Percentiles rank a stretch among this genome's conserved stretches.
Conservation (phyloP, 2,329 filamentous ascomycete genomes). For the Diaporthe australafricana region DNA sequence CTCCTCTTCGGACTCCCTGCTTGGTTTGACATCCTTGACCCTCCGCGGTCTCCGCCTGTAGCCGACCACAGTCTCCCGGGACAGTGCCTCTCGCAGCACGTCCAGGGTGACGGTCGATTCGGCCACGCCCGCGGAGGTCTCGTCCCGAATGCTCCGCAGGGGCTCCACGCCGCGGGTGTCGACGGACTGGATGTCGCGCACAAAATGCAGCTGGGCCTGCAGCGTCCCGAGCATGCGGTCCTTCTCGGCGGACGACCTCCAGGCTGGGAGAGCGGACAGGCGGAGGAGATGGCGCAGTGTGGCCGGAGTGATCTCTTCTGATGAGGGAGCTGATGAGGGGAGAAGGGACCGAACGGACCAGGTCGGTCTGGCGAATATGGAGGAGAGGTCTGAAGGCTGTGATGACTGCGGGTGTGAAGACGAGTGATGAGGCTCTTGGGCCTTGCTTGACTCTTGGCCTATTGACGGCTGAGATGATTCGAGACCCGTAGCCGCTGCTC, state of each 20-base stretch:
- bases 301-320: constrained; percentile 66
- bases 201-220: constrained; percentile 87
- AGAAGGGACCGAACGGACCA: constrained; percentile 88
- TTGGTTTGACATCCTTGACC: constrained; percentile 37
- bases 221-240: constrained; percentile 78
- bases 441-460: not conserved
- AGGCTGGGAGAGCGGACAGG: constrained; percentile 86
- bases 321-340: constrained; percentile 48
- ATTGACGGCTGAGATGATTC: not conserved
- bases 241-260: constrained; percentile 72
- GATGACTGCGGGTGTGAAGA: not conserved
- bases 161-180: constrained; percentile 80
- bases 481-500: not conserved
- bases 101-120: constrained; percentile 71
- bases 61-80: constrained; percentile 71
- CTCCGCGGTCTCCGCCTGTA: constrained; percentile 59
- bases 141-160: constrained; percentile 83
- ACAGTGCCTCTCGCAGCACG: constrained; percentile 66
- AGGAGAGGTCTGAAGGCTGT: constrained; percentile 12
- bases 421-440: not conserved
- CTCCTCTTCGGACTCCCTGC: constrained; percentile 37
- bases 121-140: constrained; percentile 67
- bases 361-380: constrained; percentile 74
- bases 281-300: constrained; percentile 88
- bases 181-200: constrained; percentile 85